Percentiles rank a stretch among this genome's conserved stretches.
phyloP scores from a whole-genome alignment of 2,329 filamentous ascomycete genomes.

The Cladosporium sphaerospermum region DNA sequence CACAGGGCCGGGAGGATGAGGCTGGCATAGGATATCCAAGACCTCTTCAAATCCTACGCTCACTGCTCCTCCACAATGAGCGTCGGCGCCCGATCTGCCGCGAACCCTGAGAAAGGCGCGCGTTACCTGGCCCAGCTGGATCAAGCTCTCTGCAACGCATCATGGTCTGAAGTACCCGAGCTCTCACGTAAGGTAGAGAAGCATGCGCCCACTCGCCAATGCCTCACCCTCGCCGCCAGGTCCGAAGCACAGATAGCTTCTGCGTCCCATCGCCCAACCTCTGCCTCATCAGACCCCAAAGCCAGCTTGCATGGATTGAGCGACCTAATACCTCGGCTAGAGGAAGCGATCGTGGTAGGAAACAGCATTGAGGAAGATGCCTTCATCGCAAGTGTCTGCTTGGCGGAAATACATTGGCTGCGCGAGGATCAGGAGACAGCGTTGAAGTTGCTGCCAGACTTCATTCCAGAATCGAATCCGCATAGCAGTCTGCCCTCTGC shows the following conservation, averaged over 20 bases:
- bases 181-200: constrained; percentile 89
- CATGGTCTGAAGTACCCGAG: constrained; percentile 82
- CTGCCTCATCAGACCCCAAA: constrained; percentile 30
- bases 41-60: background rate
- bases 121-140: constrained; percentile 80
- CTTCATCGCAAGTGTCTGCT: constrained; percentile 73
- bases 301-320: constrained; percentile 30
- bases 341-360: constrained; percentile 26
- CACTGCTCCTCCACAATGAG: constrained; percentile 20
- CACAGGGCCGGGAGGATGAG: background rate
- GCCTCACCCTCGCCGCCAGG: constrained; percentile 41
- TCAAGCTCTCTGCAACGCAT: constrained; percentile 76
- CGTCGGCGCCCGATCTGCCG: constrained; percentile 14
- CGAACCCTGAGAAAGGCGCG: constrained; percentile 57
- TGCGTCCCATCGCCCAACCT: constrained; percentile 38
- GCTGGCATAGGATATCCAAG: constrained; percentile 9
- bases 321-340: constrained; percentile 35
- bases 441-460: constrained; percentile 41
- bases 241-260: constrained; percentile 42
- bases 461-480: constrained; percentile 5
- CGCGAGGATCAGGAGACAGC: constrained; percentile 57
- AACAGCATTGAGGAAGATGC: constrained; percentile 43
- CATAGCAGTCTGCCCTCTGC: constrained; percentile 14
- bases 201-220: constrained; percentile 58
- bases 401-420: constrained; percentile 80